phyloP scores from a whole-genome alignment of 495 filamentous ascomycete genomes.

The Barbatosphaeria neglecta region DNA sequence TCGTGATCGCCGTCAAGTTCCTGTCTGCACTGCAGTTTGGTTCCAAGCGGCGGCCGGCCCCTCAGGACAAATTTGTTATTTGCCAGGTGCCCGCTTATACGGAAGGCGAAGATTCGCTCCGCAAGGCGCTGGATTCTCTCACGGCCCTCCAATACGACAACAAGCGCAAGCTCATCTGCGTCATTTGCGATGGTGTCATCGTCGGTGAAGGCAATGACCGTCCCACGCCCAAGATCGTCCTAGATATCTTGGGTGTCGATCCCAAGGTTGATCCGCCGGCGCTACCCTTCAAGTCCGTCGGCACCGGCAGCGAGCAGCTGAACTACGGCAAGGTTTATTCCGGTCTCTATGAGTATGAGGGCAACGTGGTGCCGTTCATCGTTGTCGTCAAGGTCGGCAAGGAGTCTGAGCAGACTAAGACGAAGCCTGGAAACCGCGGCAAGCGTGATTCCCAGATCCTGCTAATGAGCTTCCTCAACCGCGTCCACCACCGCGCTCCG shows the following conservation, averaged over 20 bases:
- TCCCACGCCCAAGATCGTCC: slow-evolving; percentile 91
- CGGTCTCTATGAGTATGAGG: slow-evolving; percentile 93
- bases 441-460: slow-evolving; percentile 95
- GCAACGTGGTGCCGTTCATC: slow-evolving; percentile 91
- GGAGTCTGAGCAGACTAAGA: slow-evolving; percentile 80
- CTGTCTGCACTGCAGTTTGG: slow-evolving; percentile 89
- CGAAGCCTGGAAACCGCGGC: slow-evolving; percentile 94
- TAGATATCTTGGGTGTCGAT: slow-evolving; percentile 94
- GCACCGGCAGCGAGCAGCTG: slow-evolving; percentile 79
- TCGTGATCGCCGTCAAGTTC: slow-evolving; percentile 81
- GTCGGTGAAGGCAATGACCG: slow-evolving; percentile 93
- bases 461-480: slow-evolving; percentile 82
- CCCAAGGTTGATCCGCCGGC: slow-evolving; percentile 94
- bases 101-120: slow-evolving; percentile 86
- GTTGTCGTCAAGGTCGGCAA: slow-evolving; percentile 96
- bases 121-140: slow-evolving; percentile 86
- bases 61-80: slow-evolving; percentile 97
- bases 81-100: slow-evolving; percentile 97
- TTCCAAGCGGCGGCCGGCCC: slow-evolving; percentile 74
- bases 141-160: slow-evolving; percentile 95
- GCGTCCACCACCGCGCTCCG: slow-evolving; percentile 82
- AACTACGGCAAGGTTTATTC: slow-evolving; percentile 99
- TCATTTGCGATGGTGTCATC: slow-evolving; percentile 93
- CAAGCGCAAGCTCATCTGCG: slow-evolving; percentile 87
- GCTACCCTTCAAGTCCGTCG: slow-evolving; percentile 82